Evolutionary conservation across 768 basidiomycete species (phyloP).

Genomic region (Hemileccinum impolitum): DNA sequence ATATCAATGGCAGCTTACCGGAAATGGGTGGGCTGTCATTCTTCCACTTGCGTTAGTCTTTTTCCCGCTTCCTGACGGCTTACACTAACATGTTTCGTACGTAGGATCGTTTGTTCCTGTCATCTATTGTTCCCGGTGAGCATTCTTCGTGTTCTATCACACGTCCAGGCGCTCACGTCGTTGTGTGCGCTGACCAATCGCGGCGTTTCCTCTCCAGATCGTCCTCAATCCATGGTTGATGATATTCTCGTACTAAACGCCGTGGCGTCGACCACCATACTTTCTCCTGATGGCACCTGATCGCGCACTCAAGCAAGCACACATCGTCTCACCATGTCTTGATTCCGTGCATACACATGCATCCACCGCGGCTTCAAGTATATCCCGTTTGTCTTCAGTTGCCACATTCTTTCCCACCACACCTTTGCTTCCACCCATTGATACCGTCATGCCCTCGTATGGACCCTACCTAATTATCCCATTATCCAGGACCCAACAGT

Average conservation of each 20-base stretch:
- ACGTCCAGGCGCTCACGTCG: background rate
- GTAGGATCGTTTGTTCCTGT: constrained; percentile 56
- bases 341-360: background rate
- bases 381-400: constrained; percentile 1
- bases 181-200: constrained; percentile 14
- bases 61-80: constrained; percentile 9
- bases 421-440: background rate
- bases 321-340: background rate
- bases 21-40: constrained; percentile 67
- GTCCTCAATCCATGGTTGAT: constrained; percentile 88
- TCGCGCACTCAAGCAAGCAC: background rate
- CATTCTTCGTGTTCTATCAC: constrained; percentile 17
- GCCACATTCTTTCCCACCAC: background rate
- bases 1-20: constrained; percentile 58
- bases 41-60: constrained; percentile 68
- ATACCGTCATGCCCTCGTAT: background rate
- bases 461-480: constrained; percentile 17
- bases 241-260: constrained; percentile 64
- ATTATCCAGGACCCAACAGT: constrained; percentile 5
- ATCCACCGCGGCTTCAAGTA: background rate
- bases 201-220: constrained; percentile 41
- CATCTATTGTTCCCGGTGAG: constrained; percentile 77
- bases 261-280: constrained; percentile 5
- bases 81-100: constrained; percentile 2
- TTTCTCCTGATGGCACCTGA: constrained; percentile 7